These are phyloP conservation scores for Ogataea pini DNA, from an alignment of 805 yeast species.

Conservation along the genomic window DNA sequence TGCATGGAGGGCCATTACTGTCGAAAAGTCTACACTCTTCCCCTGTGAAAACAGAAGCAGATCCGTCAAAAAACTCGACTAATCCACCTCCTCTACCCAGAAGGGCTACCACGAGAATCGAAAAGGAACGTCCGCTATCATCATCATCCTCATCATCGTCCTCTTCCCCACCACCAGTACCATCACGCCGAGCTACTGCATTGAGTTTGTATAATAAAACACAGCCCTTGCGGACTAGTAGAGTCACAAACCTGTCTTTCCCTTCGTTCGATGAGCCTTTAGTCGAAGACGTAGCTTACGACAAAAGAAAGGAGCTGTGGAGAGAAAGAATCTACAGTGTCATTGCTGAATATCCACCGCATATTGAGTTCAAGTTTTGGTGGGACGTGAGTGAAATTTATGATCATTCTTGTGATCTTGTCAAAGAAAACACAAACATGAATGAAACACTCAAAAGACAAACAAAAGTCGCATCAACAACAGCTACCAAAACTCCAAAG, in stretches of 20 bases:
- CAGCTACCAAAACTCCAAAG: not conserved
- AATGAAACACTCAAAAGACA: not conserved
- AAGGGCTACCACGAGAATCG: slow-evolving; percentile 3
- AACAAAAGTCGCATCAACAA: not conserved
- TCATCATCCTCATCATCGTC: slow-evolving; percentile 10
- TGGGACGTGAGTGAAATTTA: slow-evolving; percentile 42
- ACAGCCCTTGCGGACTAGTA: slow-evolving; percentile 5
- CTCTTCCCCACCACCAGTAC: slow-evolving; percentile 17
- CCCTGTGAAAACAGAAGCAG: slow-evolving; percentile 22
- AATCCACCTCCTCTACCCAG: slow-evolving; percentile 16
- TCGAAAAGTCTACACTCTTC: slow-evolving; percentile 21
- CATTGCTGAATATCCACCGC: slow-evolving; percentile 40
- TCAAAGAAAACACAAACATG: slow-evolving; percentile 11
- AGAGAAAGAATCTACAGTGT: slow-evolving; percentile 49
- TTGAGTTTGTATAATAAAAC: slow-evolving; percentile 2
- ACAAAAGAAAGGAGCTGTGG: slow-evolving; percentile 59
- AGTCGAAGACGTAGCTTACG: slow-evolving; percentile 33
- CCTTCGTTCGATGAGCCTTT: slow-evolving; percentile 9
- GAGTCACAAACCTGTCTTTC: slow-evolving; percentile 4
- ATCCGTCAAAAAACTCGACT: not conserved
- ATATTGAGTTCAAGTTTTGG: slow-evolving; percentile 45
- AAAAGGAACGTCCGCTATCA: not conserved
- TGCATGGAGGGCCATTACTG: slow-evolving; percentile 37
- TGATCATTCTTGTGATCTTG: slow-evolving; percentile 32
- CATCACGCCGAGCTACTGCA: slow-evolving; percentile 12